phyloP scores from a whole-genome alignment of 345 rosid species.

The Mallotus nudiflorus region DNA sequence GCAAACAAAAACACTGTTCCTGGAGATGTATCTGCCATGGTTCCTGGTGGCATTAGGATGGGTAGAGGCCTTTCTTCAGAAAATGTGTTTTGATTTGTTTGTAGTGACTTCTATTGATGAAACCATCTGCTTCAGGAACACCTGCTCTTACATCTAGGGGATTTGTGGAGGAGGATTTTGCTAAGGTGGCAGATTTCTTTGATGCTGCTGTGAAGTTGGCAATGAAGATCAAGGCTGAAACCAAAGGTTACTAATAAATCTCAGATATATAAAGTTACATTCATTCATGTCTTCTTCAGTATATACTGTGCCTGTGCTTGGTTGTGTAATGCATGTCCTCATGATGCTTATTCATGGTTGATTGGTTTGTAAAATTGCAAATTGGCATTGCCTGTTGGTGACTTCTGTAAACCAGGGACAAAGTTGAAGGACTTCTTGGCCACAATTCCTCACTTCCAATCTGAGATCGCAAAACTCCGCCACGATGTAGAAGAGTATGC shows the following conservation, averaged over 20 bases:
- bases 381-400: constrained; percentile 13
- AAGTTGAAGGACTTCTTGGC: constrained; percentile 86
- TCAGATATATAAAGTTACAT: not conserved
- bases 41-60: constrained; percentile 99
- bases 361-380: constrained; percentile 9
- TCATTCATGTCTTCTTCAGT: not conserved
- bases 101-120: constrained; percentile 17
- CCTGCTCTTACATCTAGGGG: constrained; percentile 99
- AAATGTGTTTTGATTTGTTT: not conserved
- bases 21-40: constrained; percentile 99
- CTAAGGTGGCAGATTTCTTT: constrained; percentile 82
- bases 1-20: constrained; percentile 99
- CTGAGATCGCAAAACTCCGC: constrained; percentile 71
- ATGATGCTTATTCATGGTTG: not conserved
- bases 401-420: constrained; percentile 55
- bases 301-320: not conserved
- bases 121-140: constrained; percentile 58
- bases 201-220: constrained; percentile 84
- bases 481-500: constrained; percentile 79
- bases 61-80: constrained; percentile 45
- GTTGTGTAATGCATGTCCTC: not conserved
- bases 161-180: constrained; percentile 84
- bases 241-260: constrained; percentile 59
- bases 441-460: constrained; percentile 56
- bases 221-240: constrained; percentile 75